Conservation (phyloP, 139 green algal species). For the Chlorella sp. region DNA sequence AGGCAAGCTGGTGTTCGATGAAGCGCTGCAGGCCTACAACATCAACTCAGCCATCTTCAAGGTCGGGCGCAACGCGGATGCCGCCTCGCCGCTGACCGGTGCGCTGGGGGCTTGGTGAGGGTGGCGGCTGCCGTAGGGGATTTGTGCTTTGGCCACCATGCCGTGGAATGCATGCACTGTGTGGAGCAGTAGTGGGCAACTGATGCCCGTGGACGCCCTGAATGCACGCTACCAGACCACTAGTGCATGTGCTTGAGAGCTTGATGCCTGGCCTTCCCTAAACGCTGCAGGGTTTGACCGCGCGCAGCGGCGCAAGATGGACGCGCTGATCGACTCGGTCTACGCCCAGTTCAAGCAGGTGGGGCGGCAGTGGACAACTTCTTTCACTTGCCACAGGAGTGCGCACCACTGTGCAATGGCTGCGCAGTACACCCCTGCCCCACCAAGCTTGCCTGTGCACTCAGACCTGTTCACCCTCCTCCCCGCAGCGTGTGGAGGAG, state of each 20-base stretch:
- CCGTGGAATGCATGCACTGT: not conserved
- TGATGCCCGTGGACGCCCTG: no score
- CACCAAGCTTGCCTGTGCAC: not conserved
- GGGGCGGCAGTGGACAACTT: not conserved
- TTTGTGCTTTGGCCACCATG: not conserved
- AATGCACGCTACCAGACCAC: no score
- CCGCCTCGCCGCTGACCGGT: not conserved
- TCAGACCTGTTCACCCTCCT: not conserved
- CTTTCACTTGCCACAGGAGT: no score
- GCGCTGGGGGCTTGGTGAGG: not conserved
- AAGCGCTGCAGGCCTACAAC: not conserved
- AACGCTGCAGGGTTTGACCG: slow-evolving; percentile 64
- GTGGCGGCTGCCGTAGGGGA: not conserved
- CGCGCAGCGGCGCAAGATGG: slow-evolving; percentile 66
- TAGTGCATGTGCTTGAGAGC: no score
- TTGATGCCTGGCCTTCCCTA: no score
- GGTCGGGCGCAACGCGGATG: slow-evolving; percentile 4
- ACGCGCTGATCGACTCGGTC: slow-evolving; percentile 75
- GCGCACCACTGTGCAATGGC: not conserved
- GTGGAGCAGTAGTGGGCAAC: no score
- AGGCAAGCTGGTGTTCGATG: slow-evolving; percentile 24
- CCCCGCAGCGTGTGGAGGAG: slow-evolving; percentile 25
- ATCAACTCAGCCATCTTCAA: not conserved
- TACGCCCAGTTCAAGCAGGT: slow-evolving; percentile 61
- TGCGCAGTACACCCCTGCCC: no score